These are phyloP conservation scores for Plasmodium adleri DNA, from an alignment of 169 alveolate genomes.

Conservation along the genomic window DNA sequence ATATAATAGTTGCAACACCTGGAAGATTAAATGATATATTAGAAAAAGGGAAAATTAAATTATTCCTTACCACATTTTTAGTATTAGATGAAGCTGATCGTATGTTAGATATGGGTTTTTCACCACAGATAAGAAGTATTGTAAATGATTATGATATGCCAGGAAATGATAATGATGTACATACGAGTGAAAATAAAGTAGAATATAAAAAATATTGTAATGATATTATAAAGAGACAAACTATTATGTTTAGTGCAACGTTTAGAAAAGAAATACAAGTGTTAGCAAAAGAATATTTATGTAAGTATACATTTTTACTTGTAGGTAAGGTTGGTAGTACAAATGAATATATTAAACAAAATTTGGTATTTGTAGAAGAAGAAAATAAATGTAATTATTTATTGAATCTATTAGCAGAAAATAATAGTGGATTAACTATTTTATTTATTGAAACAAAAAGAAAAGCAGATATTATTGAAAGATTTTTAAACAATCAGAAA, in stretches of 20 bases:
- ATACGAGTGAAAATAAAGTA: conserved; percentile 27
- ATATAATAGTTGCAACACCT: conserved; percentile 97
- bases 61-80: conserved; percentile 87
- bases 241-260: conserved; percentile 95
- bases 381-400: conserved; percentile 89
- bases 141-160: conserved; percentile 90
- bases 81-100: conserved; percentile 97
- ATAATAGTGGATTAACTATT: conserved; percentile 83
- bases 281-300: conserved; percentile 92
- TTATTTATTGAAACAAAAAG: conserved; percentile 92
- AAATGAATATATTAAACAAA: conserved; percentile 94
- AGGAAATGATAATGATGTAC: conserved; percentile 50
- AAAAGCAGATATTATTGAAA: conserved; percentile 92
- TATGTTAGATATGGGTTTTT: conserved; percentile 97
- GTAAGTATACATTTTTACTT: conserved; percentile 90
- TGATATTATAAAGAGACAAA: conserved; percentile 85
- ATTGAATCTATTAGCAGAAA: conserved; percentile 87
- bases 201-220: conserved; percentile 37
- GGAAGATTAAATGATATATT: conserved; percentile 95
- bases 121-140: conserved; percentile 91
- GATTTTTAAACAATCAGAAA: conserved; percentile 85
- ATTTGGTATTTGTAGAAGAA: conserved; percentile 91
- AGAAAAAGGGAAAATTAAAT: conserved; percentile 85
- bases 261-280: conserved; percentile 94
- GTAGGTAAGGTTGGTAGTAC: conserved; percentile 96